Conservation (phyloP, 1,284 basidiomycete species). For the Pterulicium gracile region DNA sequence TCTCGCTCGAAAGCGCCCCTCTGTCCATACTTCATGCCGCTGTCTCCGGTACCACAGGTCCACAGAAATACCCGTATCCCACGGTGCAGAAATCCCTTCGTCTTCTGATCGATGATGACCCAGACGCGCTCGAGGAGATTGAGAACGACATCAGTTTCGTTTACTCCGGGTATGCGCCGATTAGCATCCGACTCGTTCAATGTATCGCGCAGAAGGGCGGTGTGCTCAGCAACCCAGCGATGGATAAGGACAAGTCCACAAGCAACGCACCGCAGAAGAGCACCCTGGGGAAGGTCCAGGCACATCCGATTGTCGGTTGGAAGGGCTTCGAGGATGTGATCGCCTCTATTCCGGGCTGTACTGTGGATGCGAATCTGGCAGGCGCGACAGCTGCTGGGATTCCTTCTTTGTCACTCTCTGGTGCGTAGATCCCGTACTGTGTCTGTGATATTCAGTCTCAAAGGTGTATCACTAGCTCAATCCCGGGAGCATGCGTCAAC, state of each 20-base stretch:
- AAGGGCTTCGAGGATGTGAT: conserved; percentile 92
- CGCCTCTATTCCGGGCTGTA: conserved; percentile 72
- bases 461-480: conserved; percentile 23
- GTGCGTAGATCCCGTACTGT: conserved; percentile 25
- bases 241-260: conserved; percentile 37
- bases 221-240: conserved; percentile 64
- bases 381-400: conserved; percentile 22
- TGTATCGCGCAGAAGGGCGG: conserved; percentile 86
- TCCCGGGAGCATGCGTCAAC: conserved; percentile 51
- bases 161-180: conserved; percentile 95
- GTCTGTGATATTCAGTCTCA: no score
- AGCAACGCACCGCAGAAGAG: conserved; percentile 25
- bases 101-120: conserved; percentile 86
- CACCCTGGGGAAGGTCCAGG: conserved; percentile 45
- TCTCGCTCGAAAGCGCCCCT: conserved; percentile 61
- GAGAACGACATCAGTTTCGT: conserved; percentile 94
- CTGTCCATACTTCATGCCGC: conserved; percentile 25
- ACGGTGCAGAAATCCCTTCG: conserved; percentile 77
- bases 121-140: conserved; percentile 61
- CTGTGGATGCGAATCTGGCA: conserved; percentile 71
- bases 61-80: conserved; percentile 58
- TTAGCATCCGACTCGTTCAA: conserved; percentile 87
- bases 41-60: conserved; percentile 9
- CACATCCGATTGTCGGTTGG: conserved; percentile 91
- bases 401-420: conserved; percentile 23